phyloP scores from a whole-genome alignment of 805 yeast species.

The Yamadazyma tumulicola region DNA sequence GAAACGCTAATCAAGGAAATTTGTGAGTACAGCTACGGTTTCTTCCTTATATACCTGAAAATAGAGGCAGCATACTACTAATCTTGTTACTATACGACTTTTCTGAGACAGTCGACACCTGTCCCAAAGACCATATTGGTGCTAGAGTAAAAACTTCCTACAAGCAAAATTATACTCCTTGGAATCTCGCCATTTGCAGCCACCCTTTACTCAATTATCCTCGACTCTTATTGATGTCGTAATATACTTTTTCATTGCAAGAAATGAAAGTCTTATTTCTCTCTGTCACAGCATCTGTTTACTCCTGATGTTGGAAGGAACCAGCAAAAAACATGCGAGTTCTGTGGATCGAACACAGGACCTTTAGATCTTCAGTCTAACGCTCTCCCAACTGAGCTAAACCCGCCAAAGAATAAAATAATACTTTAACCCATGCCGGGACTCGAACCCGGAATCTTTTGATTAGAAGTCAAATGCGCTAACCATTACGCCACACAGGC shows the following conservation, averaged over 20 bases:
- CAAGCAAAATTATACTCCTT: no score
- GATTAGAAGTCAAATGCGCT: constrained; percentile 68
- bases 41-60: no score
- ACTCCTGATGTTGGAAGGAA: no score
- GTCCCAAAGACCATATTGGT: neutral
- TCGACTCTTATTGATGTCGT: no score
- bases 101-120: neutral
- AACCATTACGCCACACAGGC: constrained; percentile 66
- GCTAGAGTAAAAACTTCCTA: no score
- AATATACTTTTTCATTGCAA: no score
- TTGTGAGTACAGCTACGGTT: neutral
- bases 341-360: constrained; percentile 88
- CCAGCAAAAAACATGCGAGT: constrained; percentile 51
- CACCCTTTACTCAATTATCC: no score
- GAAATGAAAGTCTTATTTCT: no score
- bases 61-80: no score
- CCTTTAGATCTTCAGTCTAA: constrained; percentile 59
- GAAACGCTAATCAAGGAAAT: neutral
- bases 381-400: constrained; percentile 39
- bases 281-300: no score
- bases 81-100: neutral
- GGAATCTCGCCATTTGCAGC: no score
- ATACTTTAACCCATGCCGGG: constrained; percentile 49
- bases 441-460: constrained; percentile 66
- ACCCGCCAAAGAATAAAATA: constrained; percentile 25